These are phyloP conservation scores for Bipolaris cookei DNA, from an alignment of 2,329 filamentous ascomycete species.

Conservation along the genomic window DNA sequence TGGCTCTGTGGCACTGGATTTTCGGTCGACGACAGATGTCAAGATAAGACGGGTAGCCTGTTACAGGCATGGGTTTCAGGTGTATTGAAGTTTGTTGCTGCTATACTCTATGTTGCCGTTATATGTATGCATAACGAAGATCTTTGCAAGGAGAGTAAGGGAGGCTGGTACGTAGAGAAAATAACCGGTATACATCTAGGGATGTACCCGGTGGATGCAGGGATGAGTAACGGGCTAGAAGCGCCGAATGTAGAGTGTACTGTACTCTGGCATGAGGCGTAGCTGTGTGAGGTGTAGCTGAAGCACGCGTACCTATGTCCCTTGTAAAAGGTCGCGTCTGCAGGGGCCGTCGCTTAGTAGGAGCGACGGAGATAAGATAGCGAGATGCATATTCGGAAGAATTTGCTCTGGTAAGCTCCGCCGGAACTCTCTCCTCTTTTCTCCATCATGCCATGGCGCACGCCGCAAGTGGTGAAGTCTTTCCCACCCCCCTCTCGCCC, in stretches of 20 bases:
- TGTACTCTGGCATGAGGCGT: neutral
- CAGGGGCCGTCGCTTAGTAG: slow-evolving; percentile 2
- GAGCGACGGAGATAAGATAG: slow-evolving; percentile 8
- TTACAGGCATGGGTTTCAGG: neutral
- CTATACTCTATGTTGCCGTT: neutral
- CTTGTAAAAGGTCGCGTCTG: neutral
- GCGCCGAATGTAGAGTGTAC: neutral
- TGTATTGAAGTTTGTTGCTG: neutral
- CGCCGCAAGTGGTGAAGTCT: slow-evolving; percentile 19
- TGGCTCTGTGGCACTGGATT: neutral
- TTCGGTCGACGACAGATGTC: neutral
- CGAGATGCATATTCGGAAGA: slow-evolving; percentile 6
- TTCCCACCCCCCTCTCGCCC: neutral
- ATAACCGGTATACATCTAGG: slow-evolving; percentile 1
- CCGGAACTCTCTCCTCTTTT: slow-evolving; percentile 19
- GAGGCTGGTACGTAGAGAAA: slow-evolving; percentile 2
- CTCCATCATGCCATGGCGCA: slow-evolving; percentile 33
- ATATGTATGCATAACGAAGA: slow-evolving; percentile 8
- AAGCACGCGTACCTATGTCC: too few relatives aligned
- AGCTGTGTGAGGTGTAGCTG: neutral
- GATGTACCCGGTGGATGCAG: slow-evolving; percentile 1
- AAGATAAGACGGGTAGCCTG: slow-evolving; percentile 1
- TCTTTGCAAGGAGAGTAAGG: slow-evolving; percentile 6
- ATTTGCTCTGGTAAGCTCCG: slow-evolving; percentile 11
- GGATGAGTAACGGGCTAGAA: slow-evolving; percentile 2